Evolutionary conservation across 345 rosid genomes (phyloP), one percentile per base, ranked within the genome.

Genomic region (Garcia nutans): DNA sequence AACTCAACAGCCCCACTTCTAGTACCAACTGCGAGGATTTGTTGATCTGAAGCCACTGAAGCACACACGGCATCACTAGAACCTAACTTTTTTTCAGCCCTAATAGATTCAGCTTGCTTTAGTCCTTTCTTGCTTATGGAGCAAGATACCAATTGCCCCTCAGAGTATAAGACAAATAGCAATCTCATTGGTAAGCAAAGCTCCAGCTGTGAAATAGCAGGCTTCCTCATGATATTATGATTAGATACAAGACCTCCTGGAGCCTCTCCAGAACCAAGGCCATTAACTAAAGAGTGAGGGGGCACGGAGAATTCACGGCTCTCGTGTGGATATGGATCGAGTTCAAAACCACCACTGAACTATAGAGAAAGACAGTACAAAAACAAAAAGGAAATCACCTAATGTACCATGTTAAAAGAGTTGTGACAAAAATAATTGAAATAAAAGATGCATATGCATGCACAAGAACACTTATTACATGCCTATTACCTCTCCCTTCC

Each of bases 21-120:
- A 72, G 98, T 96, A 77, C 99, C 99, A 75, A 96, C 96, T 20
- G 99, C 99, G 71, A 96, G 89, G 75, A 96, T 86, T 82, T 92
- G 96, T 80, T 93, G 98, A 83, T 90, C 99, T 72, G 90, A 80
- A 81, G 97, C 97, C 79, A 89, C 80, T 19, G 98, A 90, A 71
- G 86, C 80, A 80, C 99, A 93, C 55, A 88, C 92, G 76, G 91
- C 90, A 86, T 96, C 95, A 79, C 93, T 93, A 49, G 82, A 83
- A 69, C 93, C 92, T 81, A 96, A 78, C 79, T 44, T 83, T 74
- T 88, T 84, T 82, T 96, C 98, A 73, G 82, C 77, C 84, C 82
- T 96, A 72, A 96, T 88, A 61, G 80, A 88, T 28, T 93, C 97
- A 71, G 79, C 80, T 79, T 87, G 90, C 85, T 84, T 92, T 73